Base-by-base conservation (phyloP, 2,329 filamentous ascomycete species). In the Ophiostoma triangulosporum region DNA sequence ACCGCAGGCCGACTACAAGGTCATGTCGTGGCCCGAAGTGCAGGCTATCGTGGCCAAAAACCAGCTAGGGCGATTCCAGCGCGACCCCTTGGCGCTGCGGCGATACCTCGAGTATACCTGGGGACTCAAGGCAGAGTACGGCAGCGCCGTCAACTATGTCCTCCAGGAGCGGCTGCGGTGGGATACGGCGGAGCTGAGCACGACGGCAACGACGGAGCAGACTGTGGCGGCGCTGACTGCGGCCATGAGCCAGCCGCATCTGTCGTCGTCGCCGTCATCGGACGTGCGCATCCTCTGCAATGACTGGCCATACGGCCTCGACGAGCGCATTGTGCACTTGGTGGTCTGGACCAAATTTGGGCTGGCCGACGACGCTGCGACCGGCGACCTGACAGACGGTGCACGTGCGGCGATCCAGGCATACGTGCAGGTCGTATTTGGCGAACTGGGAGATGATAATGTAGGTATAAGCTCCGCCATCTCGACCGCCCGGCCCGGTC, bases 331-430 rank as follows among this genome's bases (percentile, higher is more conserved):
- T 58, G 78, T 87, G 15, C 91, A 96, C 65, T 72, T 96, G 3
- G 87, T 95, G 5, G 81, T 95, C 12, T 97, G 91, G 91, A 93
- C 86, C 48, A 95, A 95, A 67, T 95, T 95, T 63, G 74, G 77
- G 48, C 72, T 96, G 24, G 75, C 81, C 52, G 85, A 89, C 54
- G 83, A 93, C 61, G 66, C 69, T 4, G 62, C 54, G 70, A 78
- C 80, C 0, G 83, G 79, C 14, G 81, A 88, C 58, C 68, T 94
- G 64, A 88, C 84, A 1, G 72, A 77, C 3, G 67, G 73, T 57
- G 79, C 81, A 7, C 75, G 81, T 49, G 68, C 67, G 17, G 71
- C 81, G 63, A 86, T 96, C 57, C 79, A 90, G 40, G 72, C 68
- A 4, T 96, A 81, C 64, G 84, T 95, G 40, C 66, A 75, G 27